Evolutionary conservation across 192 early-diverging fungal genomes (phyloP), one percentile per base, ranked within the genome.

Genomic region (Coemansia sp.): DNA sequence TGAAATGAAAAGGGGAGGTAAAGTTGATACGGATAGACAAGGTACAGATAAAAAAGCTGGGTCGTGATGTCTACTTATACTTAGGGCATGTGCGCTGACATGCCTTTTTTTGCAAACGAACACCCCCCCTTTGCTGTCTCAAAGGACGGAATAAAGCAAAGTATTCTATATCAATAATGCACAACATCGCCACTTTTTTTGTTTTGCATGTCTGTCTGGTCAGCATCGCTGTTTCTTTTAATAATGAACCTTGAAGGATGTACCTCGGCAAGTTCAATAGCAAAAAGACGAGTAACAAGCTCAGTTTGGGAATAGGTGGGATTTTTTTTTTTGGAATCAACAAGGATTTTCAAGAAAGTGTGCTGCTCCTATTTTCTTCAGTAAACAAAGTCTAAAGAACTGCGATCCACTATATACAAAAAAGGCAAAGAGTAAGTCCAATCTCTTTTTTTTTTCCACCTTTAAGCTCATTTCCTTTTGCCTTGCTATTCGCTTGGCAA

Each of bases 71-170:
- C 29, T 59, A 59, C 55, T 59, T 59, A 59, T 59, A 59, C 33
- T 33, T 31, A 18, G 55, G 12, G 55, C 15, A 34, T 12, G 55
- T 59, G 55, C 55, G n/a, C 55, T 59, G 55, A 34, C 55, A 36
- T 59, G 55, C 55, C 20, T 16, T 36, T 33, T 59, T 59, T 59
- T 59, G 55, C 55, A 59, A 59, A 59, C 55, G 31, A 59, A 20
- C 47, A 24, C 24, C 24, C 24, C 24, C 24, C 47, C 29, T 24
- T 24, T 33, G 54, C 29, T 34, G 47, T 51, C 31, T 33, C 29
- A 59, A 59, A 59, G 31, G 57, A 33, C 31, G 33, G 57, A 59
- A 59, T 59, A 59, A 59, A 16, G 57, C 57, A 13, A 59, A 59
- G n/a, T 20, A 5, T 20, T 3, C n/a, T 49, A 1, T 20, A 34